Percentiles rank a stretch among this genome's conserved stretches.
Conservation (phyloP, 78 protist species). For the Dictyostelium citrinum region DNA sequence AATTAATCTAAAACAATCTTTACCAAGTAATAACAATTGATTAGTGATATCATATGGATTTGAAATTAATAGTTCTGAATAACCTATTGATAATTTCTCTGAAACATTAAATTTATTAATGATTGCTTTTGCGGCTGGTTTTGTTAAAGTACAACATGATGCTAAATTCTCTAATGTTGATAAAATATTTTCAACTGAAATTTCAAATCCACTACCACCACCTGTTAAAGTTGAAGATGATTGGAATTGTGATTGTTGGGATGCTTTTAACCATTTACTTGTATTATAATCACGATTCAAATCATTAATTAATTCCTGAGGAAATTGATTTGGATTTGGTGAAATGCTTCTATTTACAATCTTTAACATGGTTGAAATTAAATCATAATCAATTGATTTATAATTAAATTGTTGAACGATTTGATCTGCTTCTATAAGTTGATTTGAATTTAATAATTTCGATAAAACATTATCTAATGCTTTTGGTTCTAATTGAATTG, state of each 20-base stretch:
- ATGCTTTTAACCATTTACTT: slow-evolving; percentile 16
- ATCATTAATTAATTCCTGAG: background rate
- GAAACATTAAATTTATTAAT: slow-evolving; percentile 45
- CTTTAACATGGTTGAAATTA: slow-evolving; percentile 12
- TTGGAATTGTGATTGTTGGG: background rate
- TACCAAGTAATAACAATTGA: background rate
- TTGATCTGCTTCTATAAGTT: slow-evolving; percentile 27
- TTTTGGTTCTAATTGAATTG: slow-evolving; percentile 26
- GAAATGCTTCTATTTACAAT: slow-evolving; percentile 24
- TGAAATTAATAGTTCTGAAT: background rate
- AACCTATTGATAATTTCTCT: slow-evolving; percentile 29
- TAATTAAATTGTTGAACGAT: slow-evolving; percentile 46
- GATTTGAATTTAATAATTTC: slow-evolving; percentile 33
- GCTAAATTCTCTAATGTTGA: slow-evolving; percentile 12
- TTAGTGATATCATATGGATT: slow-evolving; percentile 38
- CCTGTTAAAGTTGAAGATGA: background rate
- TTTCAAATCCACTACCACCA: background rate
- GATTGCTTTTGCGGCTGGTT: slow-evolving; percentile 37
- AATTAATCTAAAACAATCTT: slow-evolving; percentile 44
- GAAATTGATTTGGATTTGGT: slow-evolving; percentile 37
- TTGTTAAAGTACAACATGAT: background rate
- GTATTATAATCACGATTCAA: background rate
- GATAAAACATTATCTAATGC: slow-evolving; percentile 64
- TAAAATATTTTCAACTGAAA: background rate
- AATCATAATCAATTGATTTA: slow-evolving; percentile 28